Evolutionary conservation across 73 alveolate species (phyloP).

Genomic region (Tetrahymena borealis): DNA sequence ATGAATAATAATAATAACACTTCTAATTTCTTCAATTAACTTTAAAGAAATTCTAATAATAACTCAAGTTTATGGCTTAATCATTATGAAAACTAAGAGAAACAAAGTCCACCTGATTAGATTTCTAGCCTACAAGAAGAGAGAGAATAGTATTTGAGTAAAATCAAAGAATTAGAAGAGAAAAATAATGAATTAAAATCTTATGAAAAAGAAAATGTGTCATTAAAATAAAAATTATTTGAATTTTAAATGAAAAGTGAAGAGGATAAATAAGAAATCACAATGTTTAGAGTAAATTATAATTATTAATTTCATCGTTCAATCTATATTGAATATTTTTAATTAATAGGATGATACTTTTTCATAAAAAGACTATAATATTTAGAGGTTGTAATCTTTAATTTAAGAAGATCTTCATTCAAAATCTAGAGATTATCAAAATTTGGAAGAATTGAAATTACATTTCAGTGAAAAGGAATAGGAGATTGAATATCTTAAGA

Average conservation of each 20-base stretch:
- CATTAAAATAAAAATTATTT: background rate
- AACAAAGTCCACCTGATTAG: background rate
- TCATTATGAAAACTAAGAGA: background rate
- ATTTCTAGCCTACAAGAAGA: background rate
- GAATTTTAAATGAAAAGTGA: background rate
- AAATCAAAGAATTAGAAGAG: background rate
- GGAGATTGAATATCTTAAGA: background rate
- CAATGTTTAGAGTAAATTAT: background rate
- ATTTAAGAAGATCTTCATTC: background rate
- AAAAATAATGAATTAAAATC: background rate
- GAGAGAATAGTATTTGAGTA: background rate
- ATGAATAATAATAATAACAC: background rate
- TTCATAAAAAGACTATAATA: background rate
- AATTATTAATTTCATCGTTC: background rate
- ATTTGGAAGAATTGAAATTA: background rate
- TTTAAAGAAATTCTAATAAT: background rate
- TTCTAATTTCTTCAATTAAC: background rate
- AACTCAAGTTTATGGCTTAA: background rate
- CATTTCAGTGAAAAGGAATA: background rate
- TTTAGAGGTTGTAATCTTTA: background rate
- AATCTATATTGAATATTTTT: too few species aligned
- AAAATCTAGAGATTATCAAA: background rate
- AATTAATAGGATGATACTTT: background rate
- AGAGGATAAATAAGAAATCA: background rate
- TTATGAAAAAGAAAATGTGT: background rate